Base-by-base conservation (phyloP, 2,329 filamentous ascomycete genomes). In the Cadophora sp. region DNA sequence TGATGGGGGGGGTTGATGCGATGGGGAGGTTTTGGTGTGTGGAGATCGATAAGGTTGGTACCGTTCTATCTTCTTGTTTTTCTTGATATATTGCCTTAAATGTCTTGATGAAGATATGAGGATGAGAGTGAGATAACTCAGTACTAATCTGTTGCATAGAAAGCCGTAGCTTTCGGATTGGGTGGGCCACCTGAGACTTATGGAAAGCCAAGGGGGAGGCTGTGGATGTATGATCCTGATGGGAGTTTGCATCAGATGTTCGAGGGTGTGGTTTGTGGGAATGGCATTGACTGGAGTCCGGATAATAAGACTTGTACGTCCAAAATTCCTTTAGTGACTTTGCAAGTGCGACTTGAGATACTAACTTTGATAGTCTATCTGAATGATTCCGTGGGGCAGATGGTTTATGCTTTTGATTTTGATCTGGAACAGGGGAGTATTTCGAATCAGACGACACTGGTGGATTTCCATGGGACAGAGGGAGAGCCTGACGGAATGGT, bases 401-500 rank as follows among this genome's bases (percentile, higher is more conserved):
- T 64, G 46, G 60, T 55, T 19, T 65, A 61, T 53, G 31, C 55
- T 26, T 65, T 61, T 53, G 55, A 61, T 14, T 65, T 65, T 16
- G 64, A 67, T 56, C 27, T 68, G 16, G 27, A 19, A n/a, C 34
- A 40, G 19, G 64, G 59, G 4, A 27, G 46, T 8, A 64, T 68
- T 19, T 61, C 61, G n/a, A 68, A 64, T 40, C 40, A 26, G 55
- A 53, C 48, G 26, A 34, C 31, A 9, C 24, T 68, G 16, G 55
- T 55, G 16, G 66, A 68, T 56, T 46, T 64, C 16, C 29, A 55
- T 29, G 66, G 66, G 4, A 64, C 61, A 14, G 22, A 53, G 3
- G 50, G 75, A 16, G 77, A 80, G 66, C 79, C 78, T 3, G 79
- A 81, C 72, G 79, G 79, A 3, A 79, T 80, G 77, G 78, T 80